Conservation (phyloP, 2,329 filamentous ascomycete genomes). For the Penicillium sp. region DNA sequence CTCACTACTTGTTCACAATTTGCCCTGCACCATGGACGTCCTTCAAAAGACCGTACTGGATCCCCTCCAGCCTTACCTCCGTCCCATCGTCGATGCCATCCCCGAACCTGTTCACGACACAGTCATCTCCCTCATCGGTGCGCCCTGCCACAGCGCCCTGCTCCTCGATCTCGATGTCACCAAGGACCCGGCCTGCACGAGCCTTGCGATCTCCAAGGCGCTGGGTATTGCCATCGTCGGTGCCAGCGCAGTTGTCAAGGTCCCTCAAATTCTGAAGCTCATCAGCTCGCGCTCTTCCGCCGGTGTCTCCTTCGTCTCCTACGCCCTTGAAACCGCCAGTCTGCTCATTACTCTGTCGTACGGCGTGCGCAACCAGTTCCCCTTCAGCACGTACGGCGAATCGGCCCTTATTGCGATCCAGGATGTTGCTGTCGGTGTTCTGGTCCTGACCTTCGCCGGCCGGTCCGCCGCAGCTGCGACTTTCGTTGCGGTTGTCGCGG, state of each 20-base stretch:
- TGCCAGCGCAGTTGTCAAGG: constrained; percentile 89
- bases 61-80: constrained; percentile 56
- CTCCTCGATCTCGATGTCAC: constrained; percentile 80
- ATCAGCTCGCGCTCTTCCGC: constrained; percentile 76
- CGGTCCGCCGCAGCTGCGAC: constrained; percentile 69
- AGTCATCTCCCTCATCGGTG: constrained; percentile 78
- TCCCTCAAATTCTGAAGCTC: constrained; percentile 95
- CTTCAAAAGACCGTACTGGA: constrained; percentile 46
- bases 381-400: constrained; percentile 97
- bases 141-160: constrained; percentile 81
- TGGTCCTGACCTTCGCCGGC: constrained; percentile 84
- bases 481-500: constrained; percentile 78
- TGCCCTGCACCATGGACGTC: constrained; percentile 48
- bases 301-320: constrained; percentile 87
- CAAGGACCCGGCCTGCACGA: constrained; percentile 76
- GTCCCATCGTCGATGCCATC: constrained; percentile 72
- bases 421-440: constrained; percentile 84
- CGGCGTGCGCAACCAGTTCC: constrained; percentile 87
- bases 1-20: neutral
- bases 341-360: constrained; percentile 92
- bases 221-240: constrained; percentile 92
- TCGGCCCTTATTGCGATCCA: constrained; percentile 89
- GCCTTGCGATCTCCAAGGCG: constrained; percentile 87
- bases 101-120: constrained; percentile 75
- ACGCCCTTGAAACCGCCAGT: constrained; percentile 85